Percentiles rank a stretch among this genome's conserved stretches.
phyloP scores from a whole-genome alignment of 1,284 basidiomycete genomes.

The Cutaneotrichosporon dermatis region DNA sequence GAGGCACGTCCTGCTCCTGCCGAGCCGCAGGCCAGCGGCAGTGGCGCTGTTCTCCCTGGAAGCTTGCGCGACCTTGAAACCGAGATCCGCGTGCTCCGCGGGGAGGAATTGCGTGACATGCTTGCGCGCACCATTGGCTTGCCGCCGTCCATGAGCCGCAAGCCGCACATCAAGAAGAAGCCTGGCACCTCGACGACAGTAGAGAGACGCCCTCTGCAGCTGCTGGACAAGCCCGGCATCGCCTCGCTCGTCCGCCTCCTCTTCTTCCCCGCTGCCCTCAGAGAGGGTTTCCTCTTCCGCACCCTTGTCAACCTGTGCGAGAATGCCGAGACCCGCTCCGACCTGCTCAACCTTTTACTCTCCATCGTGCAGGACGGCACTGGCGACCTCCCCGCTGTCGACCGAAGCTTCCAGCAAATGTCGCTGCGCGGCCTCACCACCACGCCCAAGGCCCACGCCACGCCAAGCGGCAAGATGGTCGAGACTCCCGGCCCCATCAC shows the following conservation, averaged over 20 bases:
- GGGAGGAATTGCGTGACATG: slow-evolving; percentile 5
- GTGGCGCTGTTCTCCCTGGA: neutral
- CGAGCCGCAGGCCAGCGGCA: slow-evolving; percentile 4
- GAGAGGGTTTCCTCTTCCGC: slow-evolving; percentile 79
- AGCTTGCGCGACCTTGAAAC: slow-evolving; percentile 1
- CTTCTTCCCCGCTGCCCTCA: slow-evolving; percentile 84
- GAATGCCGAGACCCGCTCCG: slow-evolving; percentile 83
- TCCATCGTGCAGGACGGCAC: slow-evolving; percentile 92
- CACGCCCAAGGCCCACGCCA: slow-evolving; percentile 66
- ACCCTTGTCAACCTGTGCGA: slow-evolving; percentile 94
- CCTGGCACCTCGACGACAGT: neutral
- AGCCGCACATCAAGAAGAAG: neutral
- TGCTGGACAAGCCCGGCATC: slow-evolving; percentile 86
- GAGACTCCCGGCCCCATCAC: slow-evolving; percentile 43
- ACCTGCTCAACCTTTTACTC: slow-evolving; percentile 87
- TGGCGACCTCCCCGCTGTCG: slow-evolving; percentile 83
- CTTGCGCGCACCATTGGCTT: slow-evolving; percentile 7
- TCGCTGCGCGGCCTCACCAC: slow-evolving; percentile 61
- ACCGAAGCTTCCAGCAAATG: slow-evolving; percentile 91
- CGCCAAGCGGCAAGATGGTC: slow-evolving; percentile 52
- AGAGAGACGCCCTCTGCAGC: slow-evolving; percentile 59
- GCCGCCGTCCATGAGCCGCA: neutral
- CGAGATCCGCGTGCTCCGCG: slow-evolving; percentile 8
- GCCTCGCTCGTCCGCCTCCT: slow-evolving; percentile 86
- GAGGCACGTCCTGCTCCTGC: slow-evolving; percentile 15